Conservation (phyloP, 768 basidiomycete genomes). For the Serendipita indica region DNA sequence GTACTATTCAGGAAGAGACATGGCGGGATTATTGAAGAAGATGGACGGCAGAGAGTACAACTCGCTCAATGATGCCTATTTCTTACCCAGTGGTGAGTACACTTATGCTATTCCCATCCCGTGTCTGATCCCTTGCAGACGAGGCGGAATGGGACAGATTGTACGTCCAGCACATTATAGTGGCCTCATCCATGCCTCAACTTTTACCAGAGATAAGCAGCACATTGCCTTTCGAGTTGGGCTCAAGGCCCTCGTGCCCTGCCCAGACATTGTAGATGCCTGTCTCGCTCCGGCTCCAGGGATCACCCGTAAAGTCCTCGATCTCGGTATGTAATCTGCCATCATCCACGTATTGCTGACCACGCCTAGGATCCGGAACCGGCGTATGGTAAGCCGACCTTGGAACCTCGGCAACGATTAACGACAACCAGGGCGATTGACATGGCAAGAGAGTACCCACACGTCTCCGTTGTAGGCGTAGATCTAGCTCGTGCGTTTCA, state of each 20-base stretch:
- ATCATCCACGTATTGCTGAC: no score
- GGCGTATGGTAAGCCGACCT: not conserved
- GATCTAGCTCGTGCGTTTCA: not conserved
- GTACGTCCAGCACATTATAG: not conserved
- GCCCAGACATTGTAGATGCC: not conserved
- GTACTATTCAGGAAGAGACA: not conserved
- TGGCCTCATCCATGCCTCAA: not conserved
- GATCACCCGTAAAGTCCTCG: not conserved
- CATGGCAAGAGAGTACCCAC: not conserved
- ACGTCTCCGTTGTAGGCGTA: not conserved
- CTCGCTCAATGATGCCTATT: not conserved
- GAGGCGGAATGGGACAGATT: slow-evolving; percentile 5
- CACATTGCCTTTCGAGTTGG: not conserved
- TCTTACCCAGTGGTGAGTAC: slow-evolving; percentile 2
- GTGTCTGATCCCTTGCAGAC: not conserved
- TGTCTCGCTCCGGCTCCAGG: not conserved
- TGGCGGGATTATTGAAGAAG: not conserved
- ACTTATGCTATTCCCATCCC: not conserved
- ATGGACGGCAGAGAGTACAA: slow-evolving; percentile 1
- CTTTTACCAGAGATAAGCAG: not conserved
- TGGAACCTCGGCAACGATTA: not conserved
- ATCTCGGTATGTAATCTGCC: no score
- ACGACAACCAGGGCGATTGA: not conserved
- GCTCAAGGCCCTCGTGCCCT: not conserved
- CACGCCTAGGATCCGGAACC: not conserved